phyloP scores from a whole-genome alignment of 208 protist species.

The Crithidia sp. region DNA sequence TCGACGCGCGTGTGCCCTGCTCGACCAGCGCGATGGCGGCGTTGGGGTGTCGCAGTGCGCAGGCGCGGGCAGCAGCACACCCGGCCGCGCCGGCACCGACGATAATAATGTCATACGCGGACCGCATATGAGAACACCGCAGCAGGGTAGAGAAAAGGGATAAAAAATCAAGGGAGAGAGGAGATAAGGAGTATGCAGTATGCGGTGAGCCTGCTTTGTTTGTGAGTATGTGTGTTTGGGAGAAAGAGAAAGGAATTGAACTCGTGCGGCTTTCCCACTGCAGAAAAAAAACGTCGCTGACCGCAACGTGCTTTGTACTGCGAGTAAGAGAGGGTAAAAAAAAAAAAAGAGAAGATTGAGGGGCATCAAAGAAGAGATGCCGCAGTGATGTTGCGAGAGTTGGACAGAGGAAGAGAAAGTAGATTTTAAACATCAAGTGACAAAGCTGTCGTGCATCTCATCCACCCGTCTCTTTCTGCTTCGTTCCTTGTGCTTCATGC shows the following conservation, averaged over 20 bases:
- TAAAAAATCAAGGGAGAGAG: too few relatives aligned
- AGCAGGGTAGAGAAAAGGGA: too few relatives aligned
- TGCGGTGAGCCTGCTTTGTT: too few relatives aligned
- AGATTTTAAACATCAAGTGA: too few relatives aligned
- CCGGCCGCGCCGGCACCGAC: conserved; percentile 75
- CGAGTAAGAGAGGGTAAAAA: conserved; percentile 15
- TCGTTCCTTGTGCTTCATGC: too few relatives aligned
- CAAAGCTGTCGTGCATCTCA: too few relatives aligned
- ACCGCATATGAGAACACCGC: conserved; percentile 21
- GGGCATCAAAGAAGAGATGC: not conserved
- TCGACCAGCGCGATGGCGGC: conserved; percentile 72
- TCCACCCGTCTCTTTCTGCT: too few relatives aligned
- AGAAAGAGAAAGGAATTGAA: conserved; percentile 13
- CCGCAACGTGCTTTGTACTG: not conserved
- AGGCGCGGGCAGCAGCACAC: conserved; percentile 58
- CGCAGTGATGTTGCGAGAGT: not conserved
- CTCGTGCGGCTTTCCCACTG: not conserved
- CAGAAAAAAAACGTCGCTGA: not conserved
- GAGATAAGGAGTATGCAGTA: too few relatives aligned
- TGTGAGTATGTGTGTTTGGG: not conserved
- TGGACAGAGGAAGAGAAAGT: too few relatives aligned
- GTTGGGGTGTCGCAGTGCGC: conserved; percentile 52
- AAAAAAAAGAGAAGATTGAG: not conserved
- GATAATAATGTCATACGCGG: conserved; percentile 70
- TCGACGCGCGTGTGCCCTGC: conserved; percentile 34